Evolutionary conservation across 2,329 filamentous ascomycete species (phyloP).

Genomic region (Ophiocordyceps camponoti-rufipedis): DNA sequence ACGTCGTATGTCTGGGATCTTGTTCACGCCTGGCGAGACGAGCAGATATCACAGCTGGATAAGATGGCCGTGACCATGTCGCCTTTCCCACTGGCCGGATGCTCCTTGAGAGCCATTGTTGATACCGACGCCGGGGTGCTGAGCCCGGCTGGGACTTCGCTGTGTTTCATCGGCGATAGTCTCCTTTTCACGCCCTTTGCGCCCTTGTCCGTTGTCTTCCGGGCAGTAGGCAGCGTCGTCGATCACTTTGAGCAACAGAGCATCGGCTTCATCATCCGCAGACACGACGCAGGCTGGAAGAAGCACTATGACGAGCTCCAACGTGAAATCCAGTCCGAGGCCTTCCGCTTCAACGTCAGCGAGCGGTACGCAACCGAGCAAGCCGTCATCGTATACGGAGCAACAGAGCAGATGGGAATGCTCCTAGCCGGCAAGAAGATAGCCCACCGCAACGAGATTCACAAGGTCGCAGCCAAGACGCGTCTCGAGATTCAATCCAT

Average conservation of each 20-base stretch:
- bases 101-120: not conserved
- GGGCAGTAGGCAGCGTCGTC: not conserved
- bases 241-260: not conserved
- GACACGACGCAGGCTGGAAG: not conserved
- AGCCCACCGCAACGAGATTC: not conserved
- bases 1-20: not conserved
- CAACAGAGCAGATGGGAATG: not conserved
- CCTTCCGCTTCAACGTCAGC: not conserved
- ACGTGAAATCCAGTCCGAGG: not conserved
- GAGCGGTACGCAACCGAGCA: not conserved
- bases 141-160: not conserved
- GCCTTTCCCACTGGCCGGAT: not conserved
- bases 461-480: not conserved
- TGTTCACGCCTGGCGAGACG: not conserved
- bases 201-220: not conserved
- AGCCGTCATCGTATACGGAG: not conserved
- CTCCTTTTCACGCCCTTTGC: not conserved
- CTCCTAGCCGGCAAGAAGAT: not conserved
- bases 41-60: not conserved
- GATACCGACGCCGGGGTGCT: not conserved
- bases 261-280: not conserved
- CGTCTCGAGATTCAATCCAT: too few species aligned
- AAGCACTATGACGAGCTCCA: not conserved
- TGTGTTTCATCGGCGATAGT: not conserved
- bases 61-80: not conserved